Evolutionary conservation across 163 green algal species (phyloP).

Genomic region (Scenedesmus sp.): DNA sequence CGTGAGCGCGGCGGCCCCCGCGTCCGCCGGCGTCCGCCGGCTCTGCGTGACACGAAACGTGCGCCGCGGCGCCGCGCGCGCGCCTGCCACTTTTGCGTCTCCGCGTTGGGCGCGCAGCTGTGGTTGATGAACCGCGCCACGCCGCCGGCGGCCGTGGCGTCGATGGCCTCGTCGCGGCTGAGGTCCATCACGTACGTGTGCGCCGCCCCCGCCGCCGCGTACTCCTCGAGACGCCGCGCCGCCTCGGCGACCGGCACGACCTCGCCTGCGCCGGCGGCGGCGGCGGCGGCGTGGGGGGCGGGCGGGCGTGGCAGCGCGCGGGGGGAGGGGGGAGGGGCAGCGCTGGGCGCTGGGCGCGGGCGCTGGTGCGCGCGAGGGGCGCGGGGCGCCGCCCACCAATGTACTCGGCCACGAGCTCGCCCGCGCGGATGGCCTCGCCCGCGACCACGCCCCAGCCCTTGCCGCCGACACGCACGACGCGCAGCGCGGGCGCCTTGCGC

Average conservation of each 20-base stretch:
- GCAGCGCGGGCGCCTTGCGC: not conserved
- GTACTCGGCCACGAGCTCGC: conserved; percentile 27
- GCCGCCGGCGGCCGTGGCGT: conserved; percentile 41
- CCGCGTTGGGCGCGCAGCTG: conserved; percentile 90
- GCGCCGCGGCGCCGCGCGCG: conserved; percentile 67
- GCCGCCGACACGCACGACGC: not conserved
- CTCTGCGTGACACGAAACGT: not conserved
- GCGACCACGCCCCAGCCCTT: conserved; percentile 26
- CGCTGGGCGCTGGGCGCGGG: no score
- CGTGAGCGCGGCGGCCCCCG: not conserved
- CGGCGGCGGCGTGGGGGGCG: no score
- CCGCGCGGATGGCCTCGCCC: conserved; percentile 1
- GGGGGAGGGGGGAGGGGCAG: no score
- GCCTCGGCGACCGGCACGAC: conserved; percentile 23
- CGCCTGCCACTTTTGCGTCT: conserved; percentile 98
- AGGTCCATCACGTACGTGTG: conserved; percentile 48
- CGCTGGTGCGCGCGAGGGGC: no score
- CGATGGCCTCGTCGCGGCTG: conserved; percentile 33
- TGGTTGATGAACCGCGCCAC: conserved; percentile 49
- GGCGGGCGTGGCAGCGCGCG: no score
- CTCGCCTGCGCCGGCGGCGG: no score
- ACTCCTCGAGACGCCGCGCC: not conserved
- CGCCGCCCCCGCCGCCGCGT: conserved; percentile 13
- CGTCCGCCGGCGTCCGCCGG: not conserved
- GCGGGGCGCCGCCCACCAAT: not conserved